phyloP scores from a whole-genome alignment of 2,329 filamentous ascomycete genomes.

The Emergomyces pasteurianus region DNA sequence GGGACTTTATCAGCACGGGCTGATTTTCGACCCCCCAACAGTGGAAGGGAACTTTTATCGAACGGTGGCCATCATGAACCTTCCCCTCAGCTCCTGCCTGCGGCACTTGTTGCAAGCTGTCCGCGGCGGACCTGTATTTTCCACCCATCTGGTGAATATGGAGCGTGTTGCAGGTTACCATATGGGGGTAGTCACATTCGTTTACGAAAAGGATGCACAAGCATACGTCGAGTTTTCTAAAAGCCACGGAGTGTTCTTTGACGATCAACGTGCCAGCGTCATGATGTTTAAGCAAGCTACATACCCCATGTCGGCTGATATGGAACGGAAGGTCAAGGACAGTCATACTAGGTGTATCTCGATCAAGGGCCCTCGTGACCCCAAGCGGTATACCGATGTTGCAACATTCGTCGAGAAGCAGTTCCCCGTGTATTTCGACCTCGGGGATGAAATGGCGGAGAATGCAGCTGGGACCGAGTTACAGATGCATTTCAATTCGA shows the following conservation, averaged over 20 bases:
- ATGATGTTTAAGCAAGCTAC: constrained; percentile 19
- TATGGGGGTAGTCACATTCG: constrained; percentile 21
- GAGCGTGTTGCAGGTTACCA: constrained; percentile 18
- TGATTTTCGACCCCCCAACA: constrained; percentile 19
- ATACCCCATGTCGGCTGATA: constrained; percentile 17
- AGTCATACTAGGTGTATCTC: constrained; percentile 19
- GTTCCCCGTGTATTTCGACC: constrained; percentile 7
- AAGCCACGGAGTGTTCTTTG: constrained; percentile 12
- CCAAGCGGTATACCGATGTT: constrained; percentile 6
- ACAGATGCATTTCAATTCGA: constrained; percentile 10
- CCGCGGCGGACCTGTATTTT: constrained; percentile 17
- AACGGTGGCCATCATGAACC: constrained; percentile 19
- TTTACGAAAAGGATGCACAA: constrained; percentile 16
- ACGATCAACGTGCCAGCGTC: constrained; percentile 13
- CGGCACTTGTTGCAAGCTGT: constrained; percentile 16
- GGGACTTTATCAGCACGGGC: constrained; percentile 20
- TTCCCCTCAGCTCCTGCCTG: constrained; percentile 15
- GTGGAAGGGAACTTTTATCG: constrained; percentile 18
- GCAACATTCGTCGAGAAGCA: constrained; percentile 4
- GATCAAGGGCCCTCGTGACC: constrained; percentile 9
- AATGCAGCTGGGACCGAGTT: constrained; percentile 9
- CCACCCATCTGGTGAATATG: constrained; percentile 20
- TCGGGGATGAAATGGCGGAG: constrained; percentile 10
- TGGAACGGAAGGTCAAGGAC: constrained; percentile 13
- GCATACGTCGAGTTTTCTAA: constrained; percentile 12